A percentile compares a stretch with the other conserved stretches of the same genome.
phyloP scores from a whole-genome alignment of 805 yeast species.

The Ogataea nitratoaversa region DNA sequence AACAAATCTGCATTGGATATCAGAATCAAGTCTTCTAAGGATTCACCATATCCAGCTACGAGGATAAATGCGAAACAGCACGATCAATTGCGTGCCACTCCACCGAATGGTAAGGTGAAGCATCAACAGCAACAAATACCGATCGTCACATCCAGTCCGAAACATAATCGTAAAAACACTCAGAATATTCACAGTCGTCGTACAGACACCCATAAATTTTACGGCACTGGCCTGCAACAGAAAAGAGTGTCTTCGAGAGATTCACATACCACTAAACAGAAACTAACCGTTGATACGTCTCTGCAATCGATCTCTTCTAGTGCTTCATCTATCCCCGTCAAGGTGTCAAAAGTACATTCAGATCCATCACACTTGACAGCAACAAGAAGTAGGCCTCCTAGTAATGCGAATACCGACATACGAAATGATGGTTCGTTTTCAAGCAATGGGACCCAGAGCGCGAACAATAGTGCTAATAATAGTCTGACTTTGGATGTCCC shows the following conservation, averaged over 20 bases:
- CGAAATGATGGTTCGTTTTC: not conserved
- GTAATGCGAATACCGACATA: not conserved
- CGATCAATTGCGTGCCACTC: not conserved
- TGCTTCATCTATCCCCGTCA: constrained; percentile 15
- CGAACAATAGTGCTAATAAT: too few species aligned
- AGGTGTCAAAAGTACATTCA: constrained; percentile 6
- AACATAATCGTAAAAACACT: not conserved
- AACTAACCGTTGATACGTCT: constrained; percentile 19
- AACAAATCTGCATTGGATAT: constrained; percentile 22
- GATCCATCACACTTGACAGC: not conserved
- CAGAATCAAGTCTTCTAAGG: constrained; percentile 15
- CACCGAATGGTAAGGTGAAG: not conserved
- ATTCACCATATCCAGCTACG: constrained; percentile 25
- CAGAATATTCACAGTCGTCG: not conserved
- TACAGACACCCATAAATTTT: not conserved
- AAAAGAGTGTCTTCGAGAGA: constrained; percentile 1
- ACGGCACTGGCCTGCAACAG: too few species aligned
- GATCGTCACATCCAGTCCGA: not conserved
- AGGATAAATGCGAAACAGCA: constrained; percentile 1
- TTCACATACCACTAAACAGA: constrained; percentile 1
- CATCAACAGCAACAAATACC: not conserved
- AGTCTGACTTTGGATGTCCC: not conserved
- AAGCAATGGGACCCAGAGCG: not conserved
- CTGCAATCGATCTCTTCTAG: constrained; percentile 7
- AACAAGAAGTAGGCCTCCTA: not conserved